Percentiles rank a stretch among this genome's conserved stretches.
These are phyloP conservation scores for Talaromyces sp. DNA, from an alignment of 2,329 filamentous ascomycete genomes.

Conservation along the genomic window DNA sequence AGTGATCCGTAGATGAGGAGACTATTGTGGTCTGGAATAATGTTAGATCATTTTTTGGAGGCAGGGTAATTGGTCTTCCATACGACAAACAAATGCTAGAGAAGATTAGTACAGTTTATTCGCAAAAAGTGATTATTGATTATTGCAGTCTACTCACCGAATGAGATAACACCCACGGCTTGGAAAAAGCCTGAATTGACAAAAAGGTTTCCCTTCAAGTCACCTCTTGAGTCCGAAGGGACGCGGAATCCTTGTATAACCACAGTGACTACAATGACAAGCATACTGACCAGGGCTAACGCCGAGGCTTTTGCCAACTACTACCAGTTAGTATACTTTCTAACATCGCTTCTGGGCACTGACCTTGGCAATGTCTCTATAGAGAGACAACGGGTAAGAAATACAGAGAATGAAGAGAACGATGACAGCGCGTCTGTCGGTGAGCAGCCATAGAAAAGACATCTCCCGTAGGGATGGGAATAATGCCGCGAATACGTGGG, in stretches of 20 bases:
- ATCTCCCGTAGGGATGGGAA: constrained; percentile 70
- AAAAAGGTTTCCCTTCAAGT: constrained; percentile 65
- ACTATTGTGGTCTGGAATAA: constrained; percentile 72
- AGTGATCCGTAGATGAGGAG: constrained; percentile 96
- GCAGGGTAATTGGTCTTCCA: constrained; percentile 17
- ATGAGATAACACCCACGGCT: constrained; percentile 95
- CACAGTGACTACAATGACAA: constrained; percentile 81
- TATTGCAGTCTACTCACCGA: constrained; percentile 55
- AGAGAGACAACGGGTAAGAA: constrained; percentile 86
- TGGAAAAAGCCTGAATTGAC: constrained; percentile 88
- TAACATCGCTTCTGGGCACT: background rate
- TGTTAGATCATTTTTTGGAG: constrained; percentile 17
- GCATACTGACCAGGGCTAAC: constrained; percentile 87
- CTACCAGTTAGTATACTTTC: constrained; percentile 24
- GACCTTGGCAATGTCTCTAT: constrained; percentile 95
- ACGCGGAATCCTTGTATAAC: constrained; percentile 76
- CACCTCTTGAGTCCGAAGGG: constrained; percentile 65
- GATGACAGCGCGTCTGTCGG: constrained; percentile 77
- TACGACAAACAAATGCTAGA: constrained; percentile 62
- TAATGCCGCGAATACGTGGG: constrained; percentile 75
- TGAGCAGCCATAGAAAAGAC: constrained; percentile 75
- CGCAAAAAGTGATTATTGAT: background rate
- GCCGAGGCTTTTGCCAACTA: constrained; percentile 95
- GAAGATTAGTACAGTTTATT: constrained; percentile 26
- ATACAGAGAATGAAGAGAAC: constrained; percentile 79